Conservation (phyloP, 306 rosid species). For the Acacia confusa region DNA sequence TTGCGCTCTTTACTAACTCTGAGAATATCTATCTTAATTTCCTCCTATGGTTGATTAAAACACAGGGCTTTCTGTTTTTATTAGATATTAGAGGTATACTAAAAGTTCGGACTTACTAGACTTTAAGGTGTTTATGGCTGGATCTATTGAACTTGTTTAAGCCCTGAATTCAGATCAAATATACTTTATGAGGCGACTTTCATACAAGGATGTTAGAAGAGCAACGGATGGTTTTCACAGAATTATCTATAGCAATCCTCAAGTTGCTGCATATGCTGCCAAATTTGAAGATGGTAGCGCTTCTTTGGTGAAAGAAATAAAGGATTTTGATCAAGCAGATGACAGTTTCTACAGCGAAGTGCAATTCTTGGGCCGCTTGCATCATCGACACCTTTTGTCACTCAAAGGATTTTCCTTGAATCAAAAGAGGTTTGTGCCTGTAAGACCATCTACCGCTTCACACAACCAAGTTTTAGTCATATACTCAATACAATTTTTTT, state of each 20-base stretch:
- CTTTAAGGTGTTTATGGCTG: background rate
- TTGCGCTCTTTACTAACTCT: constrained; percentile 5
- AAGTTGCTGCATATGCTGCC: constrained; percentile 65
- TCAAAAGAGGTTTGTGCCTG: constrained; percentile 59
- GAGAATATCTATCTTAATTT: background rate
- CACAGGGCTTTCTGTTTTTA: background rate
- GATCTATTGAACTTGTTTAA: constrained; percentile 2
- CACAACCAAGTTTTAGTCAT: background rate
- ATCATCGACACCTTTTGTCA: constrained; percentile 89
- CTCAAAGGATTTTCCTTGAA: constrained; percentile 73
- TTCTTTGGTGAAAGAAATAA: constrained; percentile 72
- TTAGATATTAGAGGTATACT: background rate
- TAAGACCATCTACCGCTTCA: constrained; percentile 9
- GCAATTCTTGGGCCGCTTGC: constrained; percentile 80
- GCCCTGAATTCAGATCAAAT: constrained; percentile 56
- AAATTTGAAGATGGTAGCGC: constrained; percentile 62
- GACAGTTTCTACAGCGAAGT: constrained; percentile 64
- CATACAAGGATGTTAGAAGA: constrained; percentile 68
- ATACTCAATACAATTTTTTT: background rate
- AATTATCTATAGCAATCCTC: constrained; percentile 59
- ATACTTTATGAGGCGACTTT: constrained; percentile 55
- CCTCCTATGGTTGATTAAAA: background rate
- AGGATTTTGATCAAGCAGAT: constrained; percentile 45
- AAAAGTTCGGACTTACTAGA: background rate
- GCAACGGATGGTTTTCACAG: constrained; percentile 79